A percentile compares a stretch with the other conserved stretches of the same genome.
phyloP scores from a whole-genome alignment of 179 eudicot species.

The Patellifolia procumbens region DNA sequence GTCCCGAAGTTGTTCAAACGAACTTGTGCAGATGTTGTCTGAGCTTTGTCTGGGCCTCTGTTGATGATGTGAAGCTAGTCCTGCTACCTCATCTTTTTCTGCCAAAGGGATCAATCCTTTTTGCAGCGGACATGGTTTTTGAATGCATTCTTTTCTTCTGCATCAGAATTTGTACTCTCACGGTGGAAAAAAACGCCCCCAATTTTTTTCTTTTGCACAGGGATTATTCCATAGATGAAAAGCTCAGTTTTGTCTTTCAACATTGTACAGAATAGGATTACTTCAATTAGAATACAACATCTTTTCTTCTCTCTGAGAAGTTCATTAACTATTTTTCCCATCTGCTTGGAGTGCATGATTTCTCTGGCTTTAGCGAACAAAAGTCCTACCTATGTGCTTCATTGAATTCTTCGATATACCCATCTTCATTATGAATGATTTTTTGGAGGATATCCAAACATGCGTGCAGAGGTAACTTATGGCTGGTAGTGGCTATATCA shows the following conservation, averaged over 20 bases:
- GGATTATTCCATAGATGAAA: slow-evolving; percentile 37
- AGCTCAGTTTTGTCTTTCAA: slow-evolving; percentile 32
- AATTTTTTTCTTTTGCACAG: slow-evolving; percentile 39
- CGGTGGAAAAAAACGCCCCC: slow-evolving; percentile 42
- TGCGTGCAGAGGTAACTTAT: not conserved
- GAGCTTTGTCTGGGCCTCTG: slow-evolving; percentile 29
- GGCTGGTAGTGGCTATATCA: not conserved
- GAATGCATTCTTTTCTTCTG: slow-evolving; percentile 31
- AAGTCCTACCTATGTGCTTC: not conserved
- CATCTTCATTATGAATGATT: not conserved
- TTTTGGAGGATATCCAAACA: too few relatives aligned
- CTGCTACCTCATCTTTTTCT: slow-evolving; percentile 17
- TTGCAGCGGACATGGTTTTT: slow-evolving; percentile 13
- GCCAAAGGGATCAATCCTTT: slow-evolving; percentile 22
- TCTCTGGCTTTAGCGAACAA: slow-evolving; percentile 15
- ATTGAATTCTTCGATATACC: slow-evolving; percentile 1
- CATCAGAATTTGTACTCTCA: slow-evolving; percentile 46
- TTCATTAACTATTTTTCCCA: slow-evolving; percentile 17
- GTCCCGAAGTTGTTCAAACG: not conserved
- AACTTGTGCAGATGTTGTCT: slow-evolving; percentile 4
- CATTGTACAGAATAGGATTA: slow-evolving; percentile 61
- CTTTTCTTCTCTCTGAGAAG: slow-evolving; percentile 18
- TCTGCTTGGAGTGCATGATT: not conserved
- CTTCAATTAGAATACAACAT: slow-evolving; percentile 31
- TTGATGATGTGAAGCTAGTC: slow-evolving; percentile 25